phyloP scores from a whole-genome alignment of 352 stramenopile genomes.

The Aphanomyces euteiches region DNA sequence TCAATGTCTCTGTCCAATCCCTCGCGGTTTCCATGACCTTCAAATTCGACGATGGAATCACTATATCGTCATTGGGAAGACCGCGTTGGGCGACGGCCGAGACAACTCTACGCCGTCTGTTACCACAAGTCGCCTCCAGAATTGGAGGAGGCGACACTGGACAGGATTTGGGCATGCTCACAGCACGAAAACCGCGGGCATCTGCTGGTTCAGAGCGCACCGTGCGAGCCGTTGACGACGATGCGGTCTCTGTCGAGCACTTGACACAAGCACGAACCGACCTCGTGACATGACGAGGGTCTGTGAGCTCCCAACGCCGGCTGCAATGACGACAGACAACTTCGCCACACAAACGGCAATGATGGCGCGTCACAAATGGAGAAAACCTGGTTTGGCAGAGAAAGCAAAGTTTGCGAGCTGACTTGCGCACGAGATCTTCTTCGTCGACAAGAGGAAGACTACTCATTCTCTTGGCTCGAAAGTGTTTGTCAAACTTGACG shows the following conservation, averaged over 20 bases:
- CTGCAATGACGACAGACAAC: constrained; percentile 20
- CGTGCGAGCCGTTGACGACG: no score
- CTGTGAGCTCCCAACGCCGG: background rate
- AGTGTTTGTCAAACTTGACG: constrained; percentile 6
- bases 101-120: no score
- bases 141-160: no score
- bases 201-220: background rate
- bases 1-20: no score
- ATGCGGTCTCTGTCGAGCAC: no score
- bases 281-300: background rate
- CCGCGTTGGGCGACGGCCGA: no score
- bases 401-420: constrained; percentile 7
- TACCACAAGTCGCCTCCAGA: no score
- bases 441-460: background rate
- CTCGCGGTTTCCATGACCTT: no score
- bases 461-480: background rate
- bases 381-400: constrained; percentile 17
- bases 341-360: constrained; percentile 16
- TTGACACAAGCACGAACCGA: no score
- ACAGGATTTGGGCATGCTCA: background rate
- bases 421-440: constrained; percentile 6
- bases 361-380: background rate
- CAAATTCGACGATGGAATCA: no score
- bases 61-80: no score
- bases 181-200: background rate